Percentiles rank a stretch among this genome's conserved stretches.
phyloP scores from a whole-genome alignment of 345 rosid species.

The Eucalyptus lansdowneana region DNA sequence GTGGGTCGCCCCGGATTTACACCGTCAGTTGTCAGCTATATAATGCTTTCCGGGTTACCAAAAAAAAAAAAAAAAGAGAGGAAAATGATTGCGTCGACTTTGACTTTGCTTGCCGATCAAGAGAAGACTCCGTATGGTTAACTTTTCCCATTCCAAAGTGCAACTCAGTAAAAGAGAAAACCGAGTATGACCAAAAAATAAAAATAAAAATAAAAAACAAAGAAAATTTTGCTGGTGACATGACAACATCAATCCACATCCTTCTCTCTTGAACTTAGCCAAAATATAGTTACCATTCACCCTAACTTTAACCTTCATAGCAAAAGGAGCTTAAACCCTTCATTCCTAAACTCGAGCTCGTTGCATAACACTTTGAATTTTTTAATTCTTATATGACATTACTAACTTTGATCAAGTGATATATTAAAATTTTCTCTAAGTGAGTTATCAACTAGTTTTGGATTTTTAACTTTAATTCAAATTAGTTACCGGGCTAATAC shows the following conservation, averaged over 20 bases:
- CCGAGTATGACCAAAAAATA: neutral
- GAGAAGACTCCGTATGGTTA: neutral
- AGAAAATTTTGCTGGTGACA: neutral
- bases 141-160: too few relatives aligned
- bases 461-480: fast-evolving
- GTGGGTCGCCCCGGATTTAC: too few relatives aligned
- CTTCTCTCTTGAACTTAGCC: neutral
- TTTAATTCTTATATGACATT: too few relatives aligned
- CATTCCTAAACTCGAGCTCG: neutral
- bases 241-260: neutral
- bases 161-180: too few relatives aligned
- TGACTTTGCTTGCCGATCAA: neutral
- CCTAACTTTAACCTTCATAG: neutral
- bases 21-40: too few relatives aligned
- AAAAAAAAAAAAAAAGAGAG: too few relatives aligned
- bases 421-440: too few relatives aligned
- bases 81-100: too few relatives aligned
- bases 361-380: neutral
- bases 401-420: neutral
- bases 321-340: neutral
- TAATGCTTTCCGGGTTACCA: too few relatives aligned
- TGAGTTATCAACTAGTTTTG: neutral
- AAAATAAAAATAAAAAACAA: too few relatives aligned
- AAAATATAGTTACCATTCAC: neutral
- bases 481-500: fast-evolving